Evolutionary conservation across 2,329 filamentous ascomycete genomes (phyloP).

Genomic region (Colletotrichum sp.): DNA sequence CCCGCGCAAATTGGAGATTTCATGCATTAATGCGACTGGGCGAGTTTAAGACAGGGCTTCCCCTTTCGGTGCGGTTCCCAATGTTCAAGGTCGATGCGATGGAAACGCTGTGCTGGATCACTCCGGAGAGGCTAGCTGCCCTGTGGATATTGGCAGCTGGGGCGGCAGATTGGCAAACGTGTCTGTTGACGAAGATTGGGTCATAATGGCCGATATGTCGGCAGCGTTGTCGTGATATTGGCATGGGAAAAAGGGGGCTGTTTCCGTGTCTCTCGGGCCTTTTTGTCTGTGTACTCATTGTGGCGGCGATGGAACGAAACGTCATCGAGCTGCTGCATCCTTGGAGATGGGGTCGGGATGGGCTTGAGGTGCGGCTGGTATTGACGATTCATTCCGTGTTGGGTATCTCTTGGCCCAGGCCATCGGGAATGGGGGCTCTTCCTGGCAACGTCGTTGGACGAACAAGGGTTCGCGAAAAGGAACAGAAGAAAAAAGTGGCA

Average conservation of each 20-base stretch:
- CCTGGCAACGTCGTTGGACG: conserved; percentile 11
- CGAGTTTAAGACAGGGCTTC: neutral
- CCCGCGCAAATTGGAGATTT: conserved; percentile 17
- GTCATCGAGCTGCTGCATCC: conserved; percentile 13
- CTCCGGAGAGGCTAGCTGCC: conserved; percentile 5
- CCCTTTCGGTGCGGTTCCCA: neutral
- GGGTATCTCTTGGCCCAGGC: conserved; percentile 10
- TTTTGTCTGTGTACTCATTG: conserved; percentile 2
- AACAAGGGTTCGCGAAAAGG: conserved; percentile 15
- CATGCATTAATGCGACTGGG: conserved; percentile 18
- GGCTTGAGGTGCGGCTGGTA: conserved; percentile 18
- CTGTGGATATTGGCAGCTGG: conserved; percentile 7
- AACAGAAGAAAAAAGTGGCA: neutral
- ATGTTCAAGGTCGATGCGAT: neutral
- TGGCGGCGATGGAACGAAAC: conserved; percentile 12
- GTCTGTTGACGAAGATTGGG: neutral
- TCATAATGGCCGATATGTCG: neutral
- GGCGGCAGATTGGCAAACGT: neutral
- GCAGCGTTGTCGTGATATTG: neutral
- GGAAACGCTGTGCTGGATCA: neutral
- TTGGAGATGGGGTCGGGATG: conserved; percentile 6
- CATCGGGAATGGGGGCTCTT: conserved; percentile 10
- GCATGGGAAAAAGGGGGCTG: neutral
- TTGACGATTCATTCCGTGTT: conserved; percentile 7
- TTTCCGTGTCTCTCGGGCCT: conserved; percentile 2